Conservation (phyloP, 1,284 basidiomycete genomes). For the Tylopilus orsonianus region DNA sequence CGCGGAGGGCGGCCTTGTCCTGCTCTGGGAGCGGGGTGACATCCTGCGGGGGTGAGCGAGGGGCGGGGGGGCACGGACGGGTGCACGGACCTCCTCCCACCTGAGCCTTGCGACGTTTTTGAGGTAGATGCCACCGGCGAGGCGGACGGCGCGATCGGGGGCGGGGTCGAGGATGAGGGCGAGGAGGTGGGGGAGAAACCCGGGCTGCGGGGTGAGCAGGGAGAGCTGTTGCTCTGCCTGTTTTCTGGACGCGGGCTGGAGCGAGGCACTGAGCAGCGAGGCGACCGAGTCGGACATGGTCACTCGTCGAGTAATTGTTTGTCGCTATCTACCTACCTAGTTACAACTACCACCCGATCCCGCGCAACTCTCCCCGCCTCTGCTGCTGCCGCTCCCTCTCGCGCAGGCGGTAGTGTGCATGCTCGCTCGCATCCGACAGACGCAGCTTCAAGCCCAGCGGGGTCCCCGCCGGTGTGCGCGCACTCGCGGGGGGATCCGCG, state of each 20-base stretch:
- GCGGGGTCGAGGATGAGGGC: conserved; percentile 68
- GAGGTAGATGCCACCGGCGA: conserved; percentile 83
- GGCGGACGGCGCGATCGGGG: conserved; percentile 69
- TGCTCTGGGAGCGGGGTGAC: conserved; percentile 58
- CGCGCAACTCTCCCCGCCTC: conserved; percentile 19
- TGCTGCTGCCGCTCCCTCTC: conserved; percentile 23
- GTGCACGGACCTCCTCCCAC: conserved; percentile 77
- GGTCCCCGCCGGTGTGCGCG: conserved; percentile 9
- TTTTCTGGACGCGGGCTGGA: conserved; percentile 72
- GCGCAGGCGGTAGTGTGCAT: conserved; percentile 23
- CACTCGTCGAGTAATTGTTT: conserved; percentile 15
- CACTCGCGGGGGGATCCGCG: background rate
- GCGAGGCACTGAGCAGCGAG: conserved; percentile 67
- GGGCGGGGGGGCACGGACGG: background rate
- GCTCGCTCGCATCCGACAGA: conserved; percentile 31
- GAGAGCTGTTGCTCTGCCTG: conserved; percentile 78
- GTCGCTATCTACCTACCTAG: conserved; percentile 3
- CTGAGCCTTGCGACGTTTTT: conserved; percentile 84
- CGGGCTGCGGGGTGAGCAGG: conserved; percentile 65
- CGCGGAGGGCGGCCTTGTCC: conserved; percentile 69
- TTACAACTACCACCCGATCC: conserved; percentile 22
- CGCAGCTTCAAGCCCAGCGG: conserved; percentile 21
- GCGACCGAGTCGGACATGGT: conserved; percentile 68
- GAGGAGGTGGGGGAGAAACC: conserved; percentile 78
- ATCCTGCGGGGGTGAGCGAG: conserved; percentile 44